These are phyloP conservation scores for Salix arbutifolia DNA, from an alignment of 345 rosid species.

Conservation along the genomic window DNA sequence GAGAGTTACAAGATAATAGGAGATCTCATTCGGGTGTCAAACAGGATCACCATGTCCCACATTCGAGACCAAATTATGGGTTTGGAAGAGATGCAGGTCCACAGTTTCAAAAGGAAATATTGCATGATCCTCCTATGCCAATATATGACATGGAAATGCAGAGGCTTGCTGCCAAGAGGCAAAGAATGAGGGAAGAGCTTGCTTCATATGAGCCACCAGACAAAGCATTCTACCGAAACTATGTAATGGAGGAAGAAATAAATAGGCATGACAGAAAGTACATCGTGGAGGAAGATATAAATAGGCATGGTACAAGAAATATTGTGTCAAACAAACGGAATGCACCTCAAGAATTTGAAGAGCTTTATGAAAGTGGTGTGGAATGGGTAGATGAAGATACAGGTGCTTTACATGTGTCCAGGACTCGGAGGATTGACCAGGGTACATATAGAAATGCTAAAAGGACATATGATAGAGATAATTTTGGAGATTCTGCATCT, in stretches of 20 bases:
- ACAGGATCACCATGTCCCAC: slow-evolving; percentile 26
- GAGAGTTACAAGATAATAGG: slow-evolving; percentile 27
- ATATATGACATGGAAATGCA: slow-evolving; percentile 27
- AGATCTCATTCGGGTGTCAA: slow-evolving; percentile 21
- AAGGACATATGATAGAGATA: slow-evolving; percentile 31
- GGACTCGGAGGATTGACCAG: slow-evolving; percentile 24
- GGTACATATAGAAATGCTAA: slow-evolving; percentile 31
- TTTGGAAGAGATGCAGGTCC: slow-evolving; percentile 40
- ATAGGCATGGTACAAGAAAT: slow-evolving; percentile 26
- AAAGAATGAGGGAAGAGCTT: slow-evolving; percentile 36
- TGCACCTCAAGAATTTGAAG: slow-evolving; percentile 30
- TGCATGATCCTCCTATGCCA: slow-evolving; percentile 21
- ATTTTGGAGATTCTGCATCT: slow-evolving; percentile 25
- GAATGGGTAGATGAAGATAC: slow-evolving; percentile 39
- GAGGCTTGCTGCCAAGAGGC: slow-evolving; percentile 29
- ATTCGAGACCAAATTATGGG: slow-evolving; percentile 38
- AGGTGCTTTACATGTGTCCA: slow-evolving; percentile 22
- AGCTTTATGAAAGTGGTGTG: slow-evolving; percentile 32
- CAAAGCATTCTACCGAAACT: slow-evolving; percentile 32
- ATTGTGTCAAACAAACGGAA: slow-evolving; percentile 31
- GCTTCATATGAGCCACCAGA: slow-evolving; percentile 25
- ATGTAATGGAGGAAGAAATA: slow-evolving; percentile 23
- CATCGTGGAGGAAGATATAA: slow-evolving; percentile 23
- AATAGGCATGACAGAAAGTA: slow-evolving; percentile 31
- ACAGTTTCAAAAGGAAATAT: slow-evolving; percentile 30